Base-by-base conservation (phyloP, 345 rosid genomes). In the Syzygium aqueum region DNA sequence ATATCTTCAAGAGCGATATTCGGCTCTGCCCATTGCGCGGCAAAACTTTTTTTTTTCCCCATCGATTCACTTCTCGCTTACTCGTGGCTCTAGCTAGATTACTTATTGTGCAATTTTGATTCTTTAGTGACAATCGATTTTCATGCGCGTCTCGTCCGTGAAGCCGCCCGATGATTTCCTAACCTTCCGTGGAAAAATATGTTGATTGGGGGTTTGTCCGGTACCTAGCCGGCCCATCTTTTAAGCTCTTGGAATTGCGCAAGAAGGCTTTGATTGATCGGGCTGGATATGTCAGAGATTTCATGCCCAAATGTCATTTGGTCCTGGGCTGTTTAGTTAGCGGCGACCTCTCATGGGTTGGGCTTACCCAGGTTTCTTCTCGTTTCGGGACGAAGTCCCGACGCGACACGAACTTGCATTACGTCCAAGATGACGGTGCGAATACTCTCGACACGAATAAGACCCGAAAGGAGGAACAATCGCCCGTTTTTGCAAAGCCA, bases 1-100 rank as follows among this genome's bases (percentile, higher is more conserved):
- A 3, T 33, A 0, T 33, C 13, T 33, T 4, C 1, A 7, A 67
- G 46, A 33, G 12, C 1, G 23, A 33, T 0, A 2, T 33, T 67
- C 2, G 25, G 46, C 23, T 17, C 3, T 8, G 1, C 46, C 2
- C 8, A 19, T 4, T 1, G 43, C 13, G 13, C 40, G 1, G 23
- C 7, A 17, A 17, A 40, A 4, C 5, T 67, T 67, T 54, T 30
- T 17, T 3, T 67, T 33, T 67, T 17, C 6, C n/a, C n/a, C 30
- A 17, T 67, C 25, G 25, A 33, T 67, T 67, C 25, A 33, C 13
- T 65, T 67, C 23, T 17, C 46, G 5, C 40, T 67, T 17, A 33
- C 78, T 33, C 8, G 7, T 67, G 8, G 25, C 43, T 17, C 12
- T 9, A 2, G 33, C 1, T 22, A 19, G 7, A 17, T 33, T 33